Evolutionary conservation across 2,329 filamentous ascomycete genomes (phyloP), one percentile per base, ranked within the genome.

Genomic region (Thielaviopsis punctulata): DNA sequence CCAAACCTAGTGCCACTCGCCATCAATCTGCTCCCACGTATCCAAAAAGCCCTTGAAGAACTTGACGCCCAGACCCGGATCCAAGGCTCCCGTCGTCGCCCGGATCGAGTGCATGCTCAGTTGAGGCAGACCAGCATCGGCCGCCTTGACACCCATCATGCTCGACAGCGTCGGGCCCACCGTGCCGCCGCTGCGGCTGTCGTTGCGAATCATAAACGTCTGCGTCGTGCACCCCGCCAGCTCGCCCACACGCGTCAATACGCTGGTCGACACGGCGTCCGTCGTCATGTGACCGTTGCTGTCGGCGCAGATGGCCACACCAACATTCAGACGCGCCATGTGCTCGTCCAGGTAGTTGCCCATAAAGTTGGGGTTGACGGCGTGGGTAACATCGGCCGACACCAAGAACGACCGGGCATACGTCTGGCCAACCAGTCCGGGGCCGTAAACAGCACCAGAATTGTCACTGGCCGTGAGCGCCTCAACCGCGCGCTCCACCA

Each of bases 211-310:
- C 73, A 94, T 88, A 73, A 96, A 96, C 5, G 84, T 72, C 67
- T 96, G 92, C 51, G 93, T 73, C 47, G 75, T 78, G 53, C 78
- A 79, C 49, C 72, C 86, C 56, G 73, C 76, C 55, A 85, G 80
- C 59, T 88, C 80, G 7, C 87, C 89, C 39, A 93, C 77, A 23
- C 85, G 77, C 58, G 82, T 78, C 33, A 96, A 70, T 55, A 96
- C 77, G 4, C 87, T 80, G 3, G 86, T 85, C 10, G 85, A 92
- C 18, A 95, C 79, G 52, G 82, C 80, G 63, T 96, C 89, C 2
- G 90, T 95, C 3, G 90, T 95, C 86, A 95, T 95, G 68, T 96
- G 87, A 4, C 87, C 92, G 62, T 95, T 95, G 49, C 80, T 79
- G 66, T 96, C 90, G 21, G 80, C 79, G 45, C 79, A 81, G 39